Conservation (phyloP, 1,139 yeast species). For the Hyphopichia burtonii region DNA sequence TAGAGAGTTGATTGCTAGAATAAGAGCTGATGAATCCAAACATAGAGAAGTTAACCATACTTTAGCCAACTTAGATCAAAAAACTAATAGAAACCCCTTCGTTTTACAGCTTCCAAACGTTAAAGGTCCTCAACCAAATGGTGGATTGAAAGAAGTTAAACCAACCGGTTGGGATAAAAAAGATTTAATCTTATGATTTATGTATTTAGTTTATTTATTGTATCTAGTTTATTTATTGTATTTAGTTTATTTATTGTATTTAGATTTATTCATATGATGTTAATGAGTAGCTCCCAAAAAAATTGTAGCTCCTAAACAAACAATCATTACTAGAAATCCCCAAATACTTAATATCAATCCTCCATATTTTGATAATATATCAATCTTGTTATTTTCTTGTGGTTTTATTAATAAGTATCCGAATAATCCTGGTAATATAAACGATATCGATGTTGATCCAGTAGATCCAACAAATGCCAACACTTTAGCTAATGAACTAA, state of each 20-base stretch:
- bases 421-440: slow-evolving; percentile 88
- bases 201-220: neutral
- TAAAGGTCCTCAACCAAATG: slow-evolving; percentile 53
- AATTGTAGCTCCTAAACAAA: slow-evolving; percentile 75
- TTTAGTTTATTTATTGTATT: neutral
- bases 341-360: slow-evolving; percentile 65
- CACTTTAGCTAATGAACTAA: slow-evolving; percentile 78
- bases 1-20: slow-evolving; percentile 57
- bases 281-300: slow-evolving; percentile 57
- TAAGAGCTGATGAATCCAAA: slow-evolving; percentile 67
- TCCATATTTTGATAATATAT: slow-evolving; percentile 48
- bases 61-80: slow-evolving; percentile 59
- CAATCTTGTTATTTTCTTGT: slow-evolving; percentile 35
- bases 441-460: slow-evolving; percentile 91
- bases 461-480: slow-evolving; percentile 93
- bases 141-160: slow-evolving; percentile 47
- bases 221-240: neutral
- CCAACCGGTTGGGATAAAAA: slow-evolving; percentile 65
- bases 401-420: slow-evolving; percentile 68
- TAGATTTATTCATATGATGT: neutral
- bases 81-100: slow-evolving; percentile 65
- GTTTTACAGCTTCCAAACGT: slow-evolving; percentile 44
- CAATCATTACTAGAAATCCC: slow-evolving; percentile 78
- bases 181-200: slow-evolving; percentile 28
- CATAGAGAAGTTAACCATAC: slow-evolving; percentile 80